Percentiles rank a stretch among this genome's conserved stretches.
Evolutionary conservation across 352 stramenopile species (phyloP).

Genomic region (Phytophthora capsici): DNA sequence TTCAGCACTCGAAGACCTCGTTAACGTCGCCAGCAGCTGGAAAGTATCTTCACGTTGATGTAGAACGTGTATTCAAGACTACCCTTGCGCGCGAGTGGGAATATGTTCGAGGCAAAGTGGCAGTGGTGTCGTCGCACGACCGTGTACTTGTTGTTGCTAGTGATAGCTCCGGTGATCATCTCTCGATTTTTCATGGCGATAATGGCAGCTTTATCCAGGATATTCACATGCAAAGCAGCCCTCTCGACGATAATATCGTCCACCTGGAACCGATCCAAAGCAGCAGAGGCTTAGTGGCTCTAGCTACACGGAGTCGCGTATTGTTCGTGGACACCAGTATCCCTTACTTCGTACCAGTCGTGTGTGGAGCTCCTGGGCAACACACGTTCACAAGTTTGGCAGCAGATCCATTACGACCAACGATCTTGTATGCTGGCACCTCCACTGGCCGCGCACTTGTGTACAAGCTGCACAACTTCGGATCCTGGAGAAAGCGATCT

Average conservation of each 20-base stretch:
- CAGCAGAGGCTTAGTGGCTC: slow-evolving; percentile 30
- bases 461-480: slow-evolving; percentile 38
- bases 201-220: slow-evolving; percentile 29
- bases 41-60: slow-evolving; percentile 41
- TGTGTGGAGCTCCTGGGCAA: slow-evolving; percentile 21
- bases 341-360: slow-evolving; percentile 10
- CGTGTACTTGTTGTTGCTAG: slow-evolving; percentile 27
- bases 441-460: slow-evolving; percentile 33
- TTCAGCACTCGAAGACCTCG: neutral
- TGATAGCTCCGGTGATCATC: slow-evolving; percentile 15
- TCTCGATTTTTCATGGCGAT: slow-evolving; percentile 35
- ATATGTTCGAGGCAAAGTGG: slow-evolving; percentile 25
- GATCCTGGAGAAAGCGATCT: slow-evolving; percentile 15
- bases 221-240: slow-evolving; percentile 3
- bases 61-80: slow-evolving; percentile 34
- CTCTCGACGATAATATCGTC: slow-evolving; percentile 7
- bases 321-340: slow-evolving; percentile 27
- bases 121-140: slow-evolving; percentile 21
- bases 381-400: slow-evolving; percentile 32
- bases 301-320: slow-evolving; percentile 25
- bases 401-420: slow-evolving; percentile 24
- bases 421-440: slow-evolving; percentile 31
- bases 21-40: slow-evolving; percentile 25
- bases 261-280: slow-evolving; percentile 26
- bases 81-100: slow-evolving; percentile 4